Percentiles rank a stretch among this genome's conserved stretches.
phyloP scores from a whole-genome alignment of 2,329 filamentous ascomycete genomes.

The Colletotrichum sp. region DNA sequence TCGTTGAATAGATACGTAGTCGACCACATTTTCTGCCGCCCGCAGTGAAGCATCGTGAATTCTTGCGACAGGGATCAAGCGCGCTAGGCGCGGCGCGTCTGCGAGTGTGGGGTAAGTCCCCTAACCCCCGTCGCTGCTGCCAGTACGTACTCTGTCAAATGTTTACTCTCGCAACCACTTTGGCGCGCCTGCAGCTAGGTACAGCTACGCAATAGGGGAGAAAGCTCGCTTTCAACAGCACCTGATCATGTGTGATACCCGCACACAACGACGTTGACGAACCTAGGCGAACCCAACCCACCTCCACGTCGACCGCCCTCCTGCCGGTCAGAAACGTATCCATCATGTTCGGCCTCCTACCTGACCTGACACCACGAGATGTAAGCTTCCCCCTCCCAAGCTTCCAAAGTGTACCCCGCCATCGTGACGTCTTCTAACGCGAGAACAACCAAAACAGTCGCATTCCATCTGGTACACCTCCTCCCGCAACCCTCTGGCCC shows the following conservation, averaged over 20 bases:
- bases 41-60: conserved; percentile 15
- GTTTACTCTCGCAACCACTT: conserved; percentile 16
- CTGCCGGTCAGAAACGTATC: neutral
- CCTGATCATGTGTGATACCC: neutral
- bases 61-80: conserved; percentile 8
- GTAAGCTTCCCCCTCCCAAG: conserved; percentile 49
- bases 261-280: neutral
- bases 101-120: conserved; percentile 7
- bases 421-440: conserved; percentile 19
- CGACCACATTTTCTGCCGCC: conserved; percentile 7
- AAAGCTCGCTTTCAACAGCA: neutral
- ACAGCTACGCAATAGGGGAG: neutral
- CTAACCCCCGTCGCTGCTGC: neutral
- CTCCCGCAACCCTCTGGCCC: conserved; percentile 54
- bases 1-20: neutral
- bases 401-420: neutral
- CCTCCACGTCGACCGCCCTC: neutral
- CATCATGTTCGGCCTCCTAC: conserved; percentile 67
- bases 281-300: neutral
- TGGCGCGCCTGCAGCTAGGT: neutral
- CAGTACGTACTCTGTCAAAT: conserved; percentile 17
- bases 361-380: conserved; percentile 73
- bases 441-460: conserved; percentile 51
- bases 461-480: conserved; percentile 78
- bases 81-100: conserved; percentile 20